Percentiles rank a stretch among this genome's conserved stretches.
These are phyloP conservation scores for Teratosphaeria pseudoeucalypti DNA, from an alignment of 2,329 filamentous ascomycete species.

Conservation along the genomic window DNA sequence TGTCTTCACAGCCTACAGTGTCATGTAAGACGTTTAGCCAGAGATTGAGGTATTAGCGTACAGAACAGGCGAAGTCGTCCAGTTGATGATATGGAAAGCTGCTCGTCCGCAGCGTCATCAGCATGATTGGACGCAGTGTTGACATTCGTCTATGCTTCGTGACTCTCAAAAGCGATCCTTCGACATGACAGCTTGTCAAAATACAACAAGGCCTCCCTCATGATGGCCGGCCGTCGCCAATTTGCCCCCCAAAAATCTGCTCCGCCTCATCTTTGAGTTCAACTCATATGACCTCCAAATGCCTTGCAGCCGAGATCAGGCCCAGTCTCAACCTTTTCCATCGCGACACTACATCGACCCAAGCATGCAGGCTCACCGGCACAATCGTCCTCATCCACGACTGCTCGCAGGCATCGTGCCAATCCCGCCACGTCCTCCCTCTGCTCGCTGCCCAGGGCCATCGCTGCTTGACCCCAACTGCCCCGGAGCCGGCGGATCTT, in stretches of 20 bases:
- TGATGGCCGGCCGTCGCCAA: too few species aligned
- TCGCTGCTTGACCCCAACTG: slow-evolving; percentile 34
- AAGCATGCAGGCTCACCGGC: slow-evolving; percentile 16
- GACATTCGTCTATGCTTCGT: background rate
- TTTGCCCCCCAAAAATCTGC: too few species aligned
- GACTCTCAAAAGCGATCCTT: background rate
- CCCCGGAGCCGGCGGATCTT: slow-evolving; percentile 25
- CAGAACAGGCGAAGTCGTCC: background rate
- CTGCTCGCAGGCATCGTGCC: slow-evolving; percentile 39
- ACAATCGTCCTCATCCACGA: slow-evolving; percentile 38
- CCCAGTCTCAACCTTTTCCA: background rate
- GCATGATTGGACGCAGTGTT: background rate
- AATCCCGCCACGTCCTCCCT: slow-evolving; percentile 31
- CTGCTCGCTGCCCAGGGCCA: slow-evolving; percentile 29
- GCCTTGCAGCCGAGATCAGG: background rate
- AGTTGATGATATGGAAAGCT: background rate
- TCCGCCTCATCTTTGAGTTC: background rate
- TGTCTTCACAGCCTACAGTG: background rate
- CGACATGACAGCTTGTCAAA: too few species aligned
- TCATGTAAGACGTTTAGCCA: background rate
- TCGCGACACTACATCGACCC: background rate
- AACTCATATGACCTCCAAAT: background rate
- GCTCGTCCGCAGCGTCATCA: background rate
- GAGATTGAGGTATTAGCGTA: background rate
- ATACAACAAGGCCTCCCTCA: too few species aligned